Evolutionary conservation across 139 green algal genomes (phyloP), one percentile per base, ranked within the genome.

Genomic region (Axilococcus clingmanii): DNA sequence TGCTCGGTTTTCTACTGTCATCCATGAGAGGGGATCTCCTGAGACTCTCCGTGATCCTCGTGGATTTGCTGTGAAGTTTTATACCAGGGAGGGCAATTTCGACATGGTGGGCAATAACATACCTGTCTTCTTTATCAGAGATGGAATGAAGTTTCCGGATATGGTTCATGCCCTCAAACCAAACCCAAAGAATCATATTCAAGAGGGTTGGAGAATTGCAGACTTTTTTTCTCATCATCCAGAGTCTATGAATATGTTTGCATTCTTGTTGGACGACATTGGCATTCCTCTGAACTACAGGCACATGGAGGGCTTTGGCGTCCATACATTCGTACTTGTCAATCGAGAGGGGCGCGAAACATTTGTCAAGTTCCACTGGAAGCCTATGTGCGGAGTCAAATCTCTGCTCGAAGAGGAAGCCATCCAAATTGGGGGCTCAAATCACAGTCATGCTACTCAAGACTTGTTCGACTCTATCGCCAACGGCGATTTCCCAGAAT

Each of bases 331-430:
- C 71, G 81, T 79, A 58, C 69, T 97, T 28, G 50, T 97, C 25
- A 93, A 83, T 55, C 57, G 63, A 35, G 71, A 67, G 23, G 89
- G 89, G 65, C 74, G 58, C 27, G 55, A 89, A 61, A 93, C 79
- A 28, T 78, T 83, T 15, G 84, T 96, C 50, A 97, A 97, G 79
- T 97, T 97, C 80, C 89, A 97, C 79, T 97, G 89, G 89, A 82
- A 89, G 54, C 85, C 89, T 53, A 88, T 68, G 27, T 80, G 68
- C 47, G 85, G 84, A 32, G 73, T 88, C 9, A 83, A 93, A 61
- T 86, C 61, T 59, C 66, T 96, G 63, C 53, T 91, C 43, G 87
- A 94, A 40, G 85, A 96, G 16, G 85, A 97, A 72, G 86, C 88
- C 1, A 70, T 89, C 25, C 12, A 51, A 16, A 83, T 97, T 56